These are phyloP conservation scores for Onygenales sp. DNA, from an alignment of 2,329 filamentous ascomycete genomes.

Conservation along the genomic window DNA sequence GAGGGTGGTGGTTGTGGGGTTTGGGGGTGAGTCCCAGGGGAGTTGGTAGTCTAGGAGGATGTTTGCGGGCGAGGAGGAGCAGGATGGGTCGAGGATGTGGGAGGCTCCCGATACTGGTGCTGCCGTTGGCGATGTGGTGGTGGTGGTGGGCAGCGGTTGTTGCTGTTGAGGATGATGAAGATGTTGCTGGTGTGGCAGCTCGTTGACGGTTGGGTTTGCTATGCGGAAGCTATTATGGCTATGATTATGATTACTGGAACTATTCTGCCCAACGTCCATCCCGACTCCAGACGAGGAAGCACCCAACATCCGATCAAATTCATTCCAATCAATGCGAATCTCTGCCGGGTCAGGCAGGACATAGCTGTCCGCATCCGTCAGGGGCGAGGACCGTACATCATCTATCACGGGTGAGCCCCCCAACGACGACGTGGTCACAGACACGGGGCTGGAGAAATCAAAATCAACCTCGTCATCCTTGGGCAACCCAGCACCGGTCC, in stretches of 20 bases:
- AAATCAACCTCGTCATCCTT: too few species aligned
- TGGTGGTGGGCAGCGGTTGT: neutral
- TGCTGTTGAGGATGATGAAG: neutral
- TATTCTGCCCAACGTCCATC: conserved; percentile 1
- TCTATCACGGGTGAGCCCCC: neutral
- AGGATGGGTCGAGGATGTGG: neutral
- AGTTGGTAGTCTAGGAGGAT: conserved; percentile 1
- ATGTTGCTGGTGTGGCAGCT: neutral
- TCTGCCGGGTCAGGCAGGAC: neutral
- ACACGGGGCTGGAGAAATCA: too few species aligned
- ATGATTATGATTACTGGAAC: conserved; percentile 4
- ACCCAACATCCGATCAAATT: conserved; percentile 26
- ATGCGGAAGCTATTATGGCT: conserved; percentile 6
- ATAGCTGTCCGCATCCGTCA: neutral
- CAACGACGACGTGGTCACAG: neutral
- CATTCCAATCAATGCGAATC: conserved; percentile 22
- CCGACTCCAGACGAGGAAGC: conserved; percentile 9
- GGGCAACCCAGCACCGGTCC: neutral
- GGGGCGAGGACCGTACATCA: neutral
- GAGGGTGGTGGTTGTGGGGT: neutral
- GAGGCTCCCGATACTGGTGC: neutral
- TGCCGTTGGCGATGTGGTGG: neutral
- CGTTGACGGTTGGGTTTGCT: neutral
- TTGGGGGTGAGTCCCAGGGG: neutral
- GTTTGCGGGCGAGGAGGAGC: neutral